Base-by-base conservation (phyloP, 2,329 filamentous ascomycete species). In the Fusarium tjaetaba region DNA sequence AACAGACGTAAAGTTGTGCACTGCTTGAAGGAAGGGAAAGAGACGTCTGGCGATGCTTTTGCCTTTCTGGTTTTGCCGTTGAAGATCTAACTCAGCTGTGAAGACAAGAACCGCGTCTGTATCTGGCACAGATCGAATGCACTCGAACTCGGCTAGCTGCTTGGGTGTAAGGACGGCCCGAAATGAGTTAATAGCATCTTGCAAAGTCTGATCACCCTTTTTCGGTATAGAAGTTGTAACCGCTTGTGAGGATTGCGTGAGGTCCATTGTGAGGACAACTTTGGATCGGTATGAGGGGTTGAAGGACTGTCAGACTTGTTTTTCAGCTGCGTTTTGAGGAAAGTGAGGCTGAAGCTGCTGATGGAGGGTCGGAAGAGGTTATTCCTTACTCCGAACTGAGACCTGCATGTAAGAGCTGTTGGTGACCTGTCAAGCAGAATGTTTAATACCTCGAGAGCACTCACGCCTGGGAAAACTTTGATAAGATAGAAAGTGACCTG, bases 1-100 rank as follows among this genome's bases (percentile, higher is more conserved):
- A 20, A 84, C 60, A 22, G 74, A 51, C 11, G 80, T 81, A 60
- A 85, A 85, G 4, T 80, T 75, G 22, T 82, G 80, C 10, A 84
- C 76, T 11, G 81, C 83, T 18, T 79, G 70, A 16, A 86, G 75
- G 18, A 85, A 71, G 0, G 76, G 69, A 41, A 65, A 52, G 0
- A 84, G 56, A 5, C 81, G 76, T 26, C 76, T 81, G 9, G 78
- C 80, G 14, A 83, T 59, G 11, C 76, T 72, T 0, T 67, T 70
- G 0, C 80, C 79, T 32, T 61, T 80, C 16, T 75, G 70, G 3
- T 61, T 55, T 11, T 67, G 68, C 43, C 75, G 76, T 4, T 43
- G 43, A 8, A 41, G 36, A 11, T 82, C 80, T 4, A 82, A 72
- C 49, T 82, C 32, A 1, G 82, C 79, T 3, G 81, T 84, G 59